A percentile compares a stretch with the other conserved stretches of the same genome.
Evolutionary conservation across 768 basidiomycete species (phyloP).

Genomic region (Mycena albidolilacea): DNA sequence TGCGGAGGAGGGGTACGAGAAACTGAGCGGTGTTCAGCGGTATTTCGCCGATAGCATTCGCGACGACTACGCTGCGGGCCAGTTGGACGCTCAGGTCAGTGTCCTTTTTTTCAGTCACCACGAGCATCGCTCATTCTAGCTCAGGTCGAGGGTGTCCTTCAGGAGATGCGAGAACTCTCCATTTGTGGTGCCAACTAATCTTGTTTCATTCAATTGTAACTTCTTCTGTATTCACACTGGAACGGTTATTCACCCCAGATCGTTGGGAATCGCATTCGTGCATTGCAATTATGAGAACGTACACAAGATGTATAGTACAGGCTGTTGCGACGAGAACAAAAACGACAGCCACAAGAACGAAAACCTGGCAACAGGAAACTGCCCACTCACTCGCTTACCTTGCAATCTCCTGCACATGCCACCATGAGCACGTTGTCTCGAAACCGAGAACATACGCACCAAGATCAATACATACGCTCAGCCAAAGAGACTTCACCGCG

Average conservation of each 20-base stretch:
- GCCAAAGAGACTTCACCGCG: constrained; percentile 32
- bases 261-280: background rate
- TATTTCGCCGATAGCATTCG: constrained; percentile 93
- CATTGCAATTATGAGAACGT: constrained; percentile 7
- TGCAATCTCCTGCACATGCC: constrained; percentile 3
- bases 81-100: constrained; percentile 91
- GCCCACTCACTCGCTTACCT: constrained; percentile 30
- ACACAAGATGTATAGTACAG: constrained; percentile 6
- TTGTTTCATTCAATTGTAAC: constrained; percentile 16
- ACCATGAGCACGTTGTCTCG: background rate
- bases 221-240: constrained; percentile 27
- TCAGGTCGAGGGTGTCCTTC: constrained; percentile 95
- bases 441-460: constrained; percentile 17
- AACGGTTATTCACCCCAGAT: background rate
- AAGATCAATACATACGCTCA: constrained; percentile 30
- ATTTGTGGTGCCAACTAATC: constrained; percentile 84
- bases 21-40: constrained; percentile 93
- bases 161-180: constrained; percentile 96
- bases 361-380: constrained; percentile 15
- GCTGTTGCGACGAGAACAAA: constrained; percentile 15
- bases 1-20: constrained; percentile 98
- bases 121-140: background rate
- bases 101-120: background rate
- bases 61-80: constrained; percentile 97
- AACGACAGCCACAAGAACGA: constrained; percentile 4